phyloP scores from a whole-genome alignment of 371 early-diverging fungal genomes.

The Thermomucor indicae-seudaticae region DNA sequence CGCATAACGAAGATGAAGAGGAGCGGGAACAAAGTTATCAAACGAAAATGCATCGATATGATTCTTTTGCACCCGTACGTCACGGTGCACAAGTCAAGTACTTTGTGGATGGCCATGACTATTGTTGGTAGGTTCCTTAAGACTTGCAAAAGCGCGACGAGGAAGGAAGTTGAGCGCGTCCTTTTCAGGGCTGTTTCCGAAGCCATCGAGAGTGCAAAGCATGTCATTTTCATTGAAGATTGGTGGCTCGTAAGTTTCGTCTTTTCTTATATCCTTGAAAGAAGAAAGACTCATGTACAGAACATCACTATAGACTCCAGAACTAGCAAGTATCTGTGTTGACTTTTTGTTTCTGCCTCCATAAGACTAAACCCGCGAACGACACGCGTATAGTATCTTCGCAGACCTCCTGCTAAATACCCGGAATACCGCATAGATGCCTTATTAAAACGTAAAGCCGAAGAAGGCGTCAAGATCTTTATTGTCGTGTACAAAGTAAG shows the following conservation, averaged over 20 bases:
- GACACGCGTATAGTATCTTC: conserved; percentile 62
- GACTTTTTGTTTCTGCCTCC: not conserved
- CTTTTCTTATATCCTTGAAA: conserved; percentile 2
- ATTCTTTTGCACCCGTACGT: conserved; percentile 81
- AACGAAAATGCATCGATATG: conserved; percentile 56
- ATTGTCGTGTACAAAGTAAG: conserved; percentile 79
- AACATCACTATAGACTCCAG: conserved; percentile 44
- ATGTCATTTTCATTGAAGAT: conserved; percentile 80
- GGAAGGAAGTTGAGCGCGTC: not conserved
- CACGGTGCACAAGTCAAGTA: conserved; percentile 62
- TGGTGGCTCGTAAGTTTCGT: conserved; percentile 80
- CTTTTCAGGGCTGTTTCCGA: conserved; percentile 61
- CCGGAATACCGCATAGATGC: conserved; percentile 78
- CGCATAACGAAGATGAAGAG: conserved; percentile 18
- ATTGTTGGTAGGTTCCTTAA: conserved; percentile 55
- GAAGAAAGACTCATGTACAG: too few species aligned
- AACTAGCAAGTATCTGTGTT: conserved; percentile 26
- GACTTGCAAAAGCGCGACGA: not conserved
- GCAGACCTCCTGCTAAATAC: conserved; percentile 68
- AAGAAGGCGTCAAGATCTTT: conserved; percentile 86
- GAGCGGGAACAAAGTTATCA: conserved; percentile 32
- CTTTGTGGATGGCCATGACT: conserved; percentile 85
- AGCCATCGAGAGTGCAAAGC: conserved; percentile 70
- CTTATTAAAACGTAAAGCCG: conserved; percentile 80
- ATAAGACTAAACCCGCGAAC: not conserved